Conservation (phyloP, 2,329 filamentous ascomycete species). For the Acrocalymma vagum region DNA sequence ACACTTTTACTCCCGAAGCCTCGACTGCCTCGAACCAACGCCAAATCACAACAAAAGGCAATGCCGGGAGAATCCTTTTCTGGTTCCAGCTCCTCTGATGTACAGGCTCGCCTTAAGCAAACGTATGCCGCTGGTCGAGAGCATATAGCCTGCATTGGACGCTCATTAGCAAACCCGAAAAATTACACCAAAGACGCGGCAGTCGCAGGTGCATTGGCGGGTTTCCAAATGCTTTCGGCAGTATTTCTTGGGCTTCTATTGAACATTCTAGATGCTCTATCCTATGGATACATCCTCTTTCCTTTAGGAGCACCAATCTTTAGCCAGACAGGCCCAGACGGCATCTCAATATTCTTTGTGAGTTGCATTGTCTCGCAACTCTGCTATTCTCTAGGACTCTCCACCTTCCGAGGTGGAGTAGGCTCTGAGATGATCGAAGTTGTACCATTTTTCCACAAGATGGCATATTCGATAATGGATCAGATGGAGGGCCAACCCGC, state of each 20-base stretch:
- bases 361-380: conserved; percentile 95
- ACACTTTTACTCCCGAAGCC: conserved; percentile 50
- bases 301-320: conserved; percentile 89
- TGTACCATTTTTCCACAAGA: conserved; percentile 98
- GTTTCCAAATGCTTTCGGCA: conserved; percentile 78
- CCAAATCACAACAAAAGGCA: conserved; percentile 19
- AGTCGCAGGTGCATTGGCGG: conserved; percentile 70
- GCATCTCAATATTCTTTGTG: conserved; percentile 98
- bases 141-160: conserved; percentile 28
- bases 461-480: conserved; percentile 87
- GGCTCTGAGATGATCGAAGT: conserved; percentile 99
- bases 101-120: conserved; percentile 27
- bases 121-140: conserved; percentile 26
- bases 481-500: conserved; percentile 81
- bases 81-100: conserved; percentile 31
- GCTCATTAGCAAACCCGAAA: conserved; percentile 66
- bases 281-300: conserved; percentile 90
- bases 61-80: conserved; percentile 23
- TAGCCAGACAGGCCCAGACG: conserved; percentile 84
- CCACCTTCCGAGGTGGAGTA: conserved; percentile 88
- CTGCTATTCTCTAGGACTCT: conserved; percentile 83
- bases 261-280: conserved; percentile 93
- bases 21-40: conserved; percentile 34
- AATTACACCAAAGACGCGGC: conserved; percentile 75
- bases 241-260: conserved; percentile 88